Evolutionary conservation across 2,329 filamentous ascomycete genomes (phyloP).

Genomic region (Cladosporium colombiae): DNA sequence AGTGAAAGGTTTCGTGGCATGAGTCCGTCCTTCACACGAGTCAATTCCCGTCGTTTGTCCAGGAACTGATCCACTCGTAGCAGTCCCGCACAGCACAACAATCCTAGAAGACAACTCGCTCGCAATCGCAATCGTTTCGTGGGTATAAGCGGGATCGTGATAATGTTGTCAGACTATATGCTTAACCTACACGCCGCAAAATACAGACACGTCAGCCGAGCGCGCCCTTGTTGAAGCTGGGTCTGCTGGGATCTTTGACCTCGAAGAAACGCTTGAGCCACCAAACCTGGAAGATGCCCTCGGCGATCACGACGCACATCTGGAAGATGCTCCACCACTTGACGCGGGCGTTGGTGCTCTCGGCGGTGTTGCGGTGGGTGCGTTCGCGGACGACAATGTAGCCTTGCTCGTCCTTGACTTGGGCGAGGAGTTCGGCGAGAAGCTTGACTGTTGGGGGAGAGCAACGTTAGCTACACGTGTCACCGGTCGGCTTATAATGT

Average conservation of each 20-base stretch:
- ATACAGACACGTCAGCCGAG: constrained; percentile 30
- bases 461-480: neutral
- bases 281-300: constrained; percentile 98
- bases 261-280: constrained; percentile 87
- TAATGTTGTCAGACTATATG: constrained; percentile 37
- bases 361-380: constrained; percentile 95
- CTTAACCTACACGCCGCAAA: constrained; percentile 39
- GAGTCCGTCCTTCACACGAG: too few species aligned
- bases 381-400: constrained; percentile 96
- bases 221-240: constrained; percentile 33
- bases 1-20: neutral
- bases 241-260: constrained; percentile 34
- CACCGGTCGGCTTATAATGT: neutral
- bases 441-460: constrained; percentile 62
- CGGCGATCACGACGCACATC: constrained; percentile 80
- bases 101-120: neutral
- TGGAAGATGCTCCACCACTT: constrained; percentile 99
- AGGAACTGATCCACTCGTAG: neutral
- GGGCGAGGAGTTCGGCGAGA: constrained; percentile 80
- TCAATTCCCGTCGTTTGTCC: neutral
- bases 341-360: constrained; percentile 95
- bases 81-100: neutral
- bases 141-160: neutral
- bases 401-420: constrained; percentile 96
- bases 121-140: neutral